Evolutionary conservation across 306 rosid species (phyloP).

Genomic region (Lotus japonicus): DNA sequence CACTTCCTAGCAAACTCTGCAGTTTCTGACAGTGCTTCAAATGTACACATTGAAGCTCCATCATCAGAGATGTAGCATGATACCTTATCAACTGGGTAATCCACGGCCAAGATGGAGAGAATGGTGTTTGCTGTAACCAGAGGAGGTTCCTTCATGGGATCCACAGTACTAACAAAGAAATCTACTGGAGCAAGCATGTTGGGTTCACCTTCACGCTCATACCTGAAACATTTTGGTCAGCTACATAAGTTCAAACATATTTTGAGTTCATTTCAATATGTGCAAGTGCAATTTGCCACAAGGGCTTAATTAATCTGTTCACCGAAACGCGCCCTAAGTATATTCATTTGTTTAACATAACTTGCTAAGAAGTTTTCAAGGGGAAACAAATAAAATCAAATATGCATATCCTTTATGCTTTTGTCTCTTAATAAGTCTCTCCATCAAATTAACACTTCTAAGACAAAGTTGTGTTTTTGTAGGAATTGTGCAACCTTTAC

Average conservation of each 20-base stretch:
- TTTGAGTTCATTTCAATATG: too few species aligned
- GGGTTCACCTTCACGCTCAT: constrained; percentile 80
- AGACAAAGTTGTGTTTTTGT: neutral
- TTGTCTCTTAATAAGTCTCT: constrained; percentile 11
- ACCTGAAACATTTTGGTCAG: constrained; percentile 12
- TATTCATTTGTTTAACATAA: neutral
- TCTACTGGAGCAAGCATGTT: constrained; percentile 74
- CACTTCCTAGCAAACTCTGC: constrained; percentile 84
- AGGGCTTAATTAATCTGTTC: too few species aligned
- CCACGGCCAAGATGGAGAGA: constrained; percentile 79
- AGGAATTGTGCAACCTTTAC: constrained; percentile 21
- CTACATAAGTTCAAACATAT: neutral
- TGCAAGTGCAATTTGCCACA: too few species aligned
- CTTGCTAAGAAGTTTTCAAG: neutral
- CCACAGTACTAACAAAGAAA: constrained; percentile 86
- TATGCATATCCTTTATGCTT: neutral
- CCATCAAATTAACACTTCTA: neutral
- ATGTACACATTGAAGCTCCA: constrained; percentile 88
- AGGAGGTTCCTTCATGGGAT: constrained; percentile 93
- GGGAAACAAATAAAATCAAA: neutral
- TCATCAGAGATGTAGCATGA: constrained; percentile 88
- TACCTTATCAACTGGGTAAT: constrained; percentile 75
- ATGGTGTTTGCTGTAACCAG: constrained; percentile 74
- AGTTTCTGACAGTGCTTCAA: constrained; percentile 72
- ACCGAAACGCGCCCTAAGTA: too few species aligned